phyloP scores from a whole-genome alignment of 2,329 filamentous ascomycete genomes.

The Tolypocladium tropicale region DNA sequence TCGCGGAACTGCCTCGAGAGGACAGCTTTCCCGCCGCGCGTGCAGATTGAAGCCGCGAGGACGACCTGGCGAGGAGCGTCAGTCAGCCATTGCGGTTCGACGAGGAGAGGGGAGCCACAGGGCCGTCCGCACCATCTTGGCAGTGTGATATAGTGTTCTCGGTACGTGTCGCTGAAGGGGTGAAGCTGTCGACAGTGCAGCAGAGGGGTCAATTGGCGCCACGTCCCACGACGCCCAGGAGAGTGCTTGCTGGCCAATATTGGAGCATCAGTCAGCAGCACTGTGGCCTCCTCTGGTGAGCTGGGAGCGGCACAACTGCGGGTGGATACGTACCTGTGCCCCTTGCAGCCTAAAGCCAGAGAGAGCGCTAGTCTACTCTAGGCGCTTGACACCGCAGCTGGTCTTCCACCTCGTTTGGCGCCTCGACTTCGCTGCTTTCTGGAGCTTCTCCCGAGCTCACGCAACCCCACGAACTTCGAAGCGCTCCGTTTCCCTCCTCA shows the following conservation, averaged over 20 bases:
- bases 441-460: neutral
- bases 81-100: neutral
- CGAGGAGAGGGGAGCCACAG: neutral
- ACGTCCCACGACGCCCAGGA: neutral
- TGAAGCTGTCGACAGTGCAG: neutral
- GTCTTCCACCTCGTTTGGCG: neutral
- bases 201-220: neutral
- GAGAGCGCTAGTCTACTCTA: neutral
- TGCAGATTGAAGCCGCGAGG: slow-evolving; percentile 97
- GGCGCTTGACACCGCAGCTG: too few species aligned
- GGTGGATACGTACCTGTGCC: neutral
- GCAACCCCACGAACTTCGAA: neutral
- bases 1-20: slow-evolving; percentile 96
- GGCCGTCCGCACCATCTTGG: slow-evolving; percentile 27
- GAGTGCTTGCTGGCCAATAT: neutral
- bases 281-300: neutral
- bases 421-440: neutral
- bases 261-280: neutral
- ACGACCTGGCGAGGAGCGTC: slow-evolving; percentile 58
- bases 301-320: neutral
- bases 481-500: neutral
- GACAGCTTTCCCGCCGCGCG: slow-evolving; percentile 94
- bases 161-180: neutral
- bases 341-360: neutral
- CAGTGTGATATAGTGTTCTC: slow-evolving; percentile 5